A percentile compares a stretch with the other conserved stretches of the same genome.
Evolutionary conservation across 805 yeast genomes (phyloP).

Genomic region (Nakazawaea pomicola): DNA sequence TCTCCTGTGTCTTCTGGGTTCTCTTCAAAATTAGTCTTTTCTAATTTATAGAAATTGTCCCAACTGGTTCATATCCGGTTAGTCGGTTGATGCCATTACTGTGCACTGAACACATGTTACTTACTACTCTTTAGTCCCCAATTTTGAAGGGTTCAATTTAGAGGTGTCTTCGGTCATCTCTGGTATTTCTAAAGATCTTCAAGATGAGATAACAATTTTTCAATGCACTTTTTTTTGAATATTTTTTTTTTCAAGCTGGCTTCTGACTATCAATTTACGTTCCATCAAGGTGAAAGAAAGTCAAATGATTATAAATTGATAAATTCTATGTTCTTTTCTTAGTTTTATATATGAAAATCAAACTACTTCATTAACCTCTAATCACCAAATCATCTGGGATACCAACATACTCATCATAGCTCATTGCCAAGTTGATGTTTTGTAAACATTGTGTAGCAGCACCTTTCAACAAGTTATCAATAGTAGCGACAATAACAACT

Average conservation of each 20-base stretch:
- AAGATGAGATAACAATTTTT: not conserved
- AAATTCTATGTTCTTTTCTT: not conserved
- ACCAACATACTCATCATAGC: constrained; percentile 92
- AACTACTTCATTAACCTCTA: constrained; percentile 32
- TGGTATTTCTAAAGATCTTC: not conserved
- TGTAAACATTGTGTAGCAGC: constrained; percentile 99
- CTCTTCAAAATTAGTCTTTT: constrained; percentile 61
- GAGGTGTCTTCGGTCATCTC: constrained; percentile 19
- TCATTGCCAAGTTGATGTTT: constrained; percentile 85
- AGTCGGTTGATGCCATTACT: not conserved
- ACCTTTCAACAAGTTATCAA: constrained; percentile 93
- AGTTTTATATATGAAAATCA: not conserved
- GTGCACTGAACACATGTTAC: constrained; percentile 21
- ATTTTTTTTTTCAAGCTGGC: too few species aligned
- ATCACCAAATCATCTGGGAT: constrained; percentile 70
- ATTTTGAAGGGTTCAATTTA: constrained; percentile 65
- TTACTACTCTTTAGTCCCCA: constrained; percentile 81
- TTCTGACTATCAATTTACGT: too few species aligned
- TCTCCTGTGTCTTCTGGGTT: constrained; percentile 90
- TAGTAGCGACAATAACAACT: constrained; percentile 91
- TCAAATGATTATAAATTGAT: too few species aligned
- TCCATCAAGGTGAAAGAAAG: too few species aligned
- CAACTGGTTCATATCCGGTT: constrained; percentile 43
- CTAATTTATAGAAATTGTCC: constrained; percentile 81
- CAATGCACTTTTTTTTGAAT: not conserved